phyloP scores from a whole-genome alignment of 768 basidiomycete species.

The Amanita polypyramis region DNA sequence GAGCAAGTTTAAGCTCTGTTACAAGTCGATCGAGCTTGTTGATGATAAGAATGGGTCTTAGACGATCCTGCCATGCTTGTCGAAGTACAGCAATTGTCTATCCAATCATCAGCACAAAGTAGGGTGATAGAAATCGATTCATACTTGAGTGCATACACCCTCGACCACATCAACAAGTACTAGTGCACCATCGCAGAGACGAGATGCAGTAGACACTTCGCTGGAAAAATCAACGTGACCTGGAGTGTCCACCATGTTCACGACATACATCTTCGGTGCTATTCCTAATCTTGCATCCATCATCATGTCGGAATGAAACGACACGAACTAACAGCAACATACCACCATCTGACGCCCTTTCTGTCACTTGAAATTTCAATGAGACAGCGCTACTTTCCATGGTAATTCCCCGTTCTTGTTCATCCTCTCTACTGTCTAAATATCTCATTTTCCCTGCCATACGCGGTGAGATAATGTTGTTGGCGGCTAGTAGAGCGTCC shows the following conservation, averaged over 20 bases:
- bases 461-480: conserved; percentile 90
- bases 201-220: conserved; percentile 90
- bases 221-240: conserved; percentile 98
- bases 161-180: conserved; percentile 96
- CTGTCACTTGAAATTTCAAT: conserved; percentile 75
- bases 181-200: conserved; percentile 90
- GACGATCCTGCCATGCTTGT: conserved; percentile 86
- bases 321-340: conserved; percentile 16
- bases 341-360: conserved; percentile 47
- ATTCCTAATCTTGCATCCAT: conserved; percentile 35
- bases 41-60: conserved; percentile 89
- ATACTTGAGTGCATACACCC: conserved; percentile 95
- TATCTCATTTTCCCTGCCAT: conserved; percentile 97
- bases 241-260: conserved; percentile 97
- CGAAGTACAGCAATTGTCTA: conserved; percentile 93
- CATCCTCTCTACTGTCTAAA: conserved; percentile 91
- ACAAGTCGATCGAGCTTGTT: conserved; percentile 95
- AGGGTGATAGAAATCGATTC: background rate
- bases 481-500: conserved; percentile 91
- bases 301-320: conserved; percentile 13
- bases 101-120: background rate
- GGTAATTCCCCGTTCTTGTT: conserved; percentile 95
- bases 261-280: conserved; percentile 59
- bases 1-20: conserved; percentile 85
- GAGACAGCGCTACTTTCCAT: conserved; percentile 98